These are phyloP conservation scores for Lepidium sativum DNA, from an alignment of 345 rosid genomes.

Conservation along the genomic window DNA sequence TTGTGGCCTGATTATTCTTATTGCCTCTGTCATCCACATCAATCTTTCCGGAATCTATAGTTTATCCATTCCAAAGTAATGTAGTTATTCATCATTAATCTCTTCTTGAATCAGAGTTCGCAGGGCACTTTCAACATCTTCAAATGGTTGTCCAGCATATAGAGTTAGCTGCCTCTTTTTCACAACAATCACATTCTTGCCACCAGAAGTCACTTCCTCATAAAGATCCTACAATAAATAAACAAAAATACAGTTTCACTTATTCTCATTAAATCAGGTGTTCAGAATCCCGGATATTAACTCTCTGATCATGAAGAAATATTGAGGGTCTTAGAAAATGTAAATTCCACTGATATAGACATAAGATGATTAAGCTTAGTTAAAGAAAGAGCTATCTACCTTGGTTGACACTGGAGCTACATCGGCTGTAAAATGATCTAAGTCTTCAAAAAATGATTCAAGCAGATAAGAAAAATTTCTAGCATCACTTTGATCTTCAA, in stretches of 20 bases:
- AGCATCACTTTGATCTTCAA: constrained; percentile 74
- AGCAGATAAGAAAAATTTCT: constrained; percentile 66
- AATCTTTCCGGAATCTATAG: background rate
- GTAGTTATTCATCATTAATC: background rate
- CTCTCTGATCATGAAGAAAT: background rate
- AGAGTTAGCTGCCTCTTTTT: constrained; percentile 69
- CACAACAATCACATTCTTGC: constrained; percentile 48
- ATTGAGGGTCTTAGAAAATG: background rate
- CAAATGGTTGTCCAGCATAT: constrained; percentile 70
- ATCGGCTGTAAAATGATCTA: constrained; percentile 51
- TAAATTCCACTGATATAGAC: background rate
- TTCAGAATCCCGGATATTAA: background rate
- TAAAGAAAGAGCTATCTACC: constrained; percentile 26
- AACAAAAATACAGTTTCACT: background rate
- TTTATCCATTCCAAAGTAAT: background rate
- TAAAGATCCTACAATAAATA: constrained; percentile 46
- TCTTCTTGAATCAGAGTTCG: constrained; percentile 39
- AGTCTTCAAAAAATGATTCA: constrained; percentile 60
- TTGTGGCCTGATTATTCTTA: background rate
- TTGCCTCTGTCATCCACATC: background rate
- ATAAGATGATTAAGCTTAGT: background rate
- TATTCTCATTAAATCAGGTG: background rate
- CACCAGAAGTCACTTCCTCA: constrained; percentile 36
- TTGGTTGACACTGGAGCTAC: constrained; percentile 52
- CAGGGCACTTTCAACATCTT: constrained; percentile 60